A percentile compares a stretch with the other conserved stretches of the same genome.
Evolutionary conservation across 2,329 filamentous ascomycete genomes (phyloP).

Genomic region (Nemania sp.): DNA sequence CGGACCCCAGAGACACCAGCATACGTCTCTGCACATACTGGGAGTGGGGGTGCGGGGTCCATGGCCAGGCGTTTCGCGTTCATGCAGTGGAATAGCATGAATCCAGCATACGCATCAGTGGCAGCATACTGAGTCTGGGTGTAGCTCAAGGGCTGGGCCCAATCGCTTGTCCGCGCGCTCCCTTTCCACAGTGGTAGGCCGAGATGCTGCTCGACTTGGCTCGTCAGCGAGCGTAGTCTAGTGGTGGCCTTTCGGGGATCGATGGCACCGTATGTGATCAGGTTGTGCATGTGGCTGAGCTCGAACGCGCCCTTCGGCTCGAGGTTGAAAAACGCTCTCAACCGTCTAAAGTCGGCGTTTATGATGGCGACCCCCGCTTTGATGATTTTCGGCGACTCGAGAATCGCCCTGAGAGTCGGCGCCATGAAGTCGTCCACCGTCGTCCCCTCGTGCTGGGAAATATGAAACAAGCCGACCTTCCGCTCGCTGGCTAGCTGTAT

Average conservation of each 20-base stretch:
- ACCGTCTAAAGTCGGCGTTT: conserved; percentile 30
- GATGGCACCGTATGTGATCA: conserved; percentile 20
- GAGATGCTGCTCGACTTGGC: conserved; percentile 31
- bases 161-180: conserved; percentile 29
- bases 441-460: conserved; percentile 32
- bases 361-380: conserved; percentile 34
- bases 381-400: conserved; percentile 33
- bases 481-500: conserved; percentile 37
- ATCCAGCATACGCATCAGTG: conserved; percentile 36
- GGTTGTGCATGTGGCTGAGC: conserved; percentile 33
- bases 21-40: conserved; percentile 29
- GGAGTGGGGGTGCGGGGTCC: conserved; percentile 29
- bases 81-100: conserved; percentile 38
- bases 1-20: conserved; percentile 5
- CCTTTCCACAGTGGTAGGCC: conserved; percentile 35
- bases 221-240: conserved; percentile 23
- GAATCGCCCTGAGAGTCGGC: conserved; percentile 33
- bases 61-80: conserved; percentile 33
- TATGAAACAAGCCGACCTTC: conserved; percentile 36
- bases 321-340: conserved; percentile 28
- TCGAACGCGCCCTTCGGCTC: conserved; percentile 34
- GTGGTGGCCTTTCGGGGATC: conserved; percentile 23
- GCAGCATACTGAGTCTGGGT: conserved; percentile 33
- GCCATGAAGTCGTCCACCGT: conserved; percentile 35
- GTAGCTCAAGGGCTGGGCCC: conserved; percentile 26